Evolutionary conservation across 768 basidiomycete genomes (phyloP), one percentile per base, ranked within the genome.

Genomic region (Amanita polypyramis): DNA sequence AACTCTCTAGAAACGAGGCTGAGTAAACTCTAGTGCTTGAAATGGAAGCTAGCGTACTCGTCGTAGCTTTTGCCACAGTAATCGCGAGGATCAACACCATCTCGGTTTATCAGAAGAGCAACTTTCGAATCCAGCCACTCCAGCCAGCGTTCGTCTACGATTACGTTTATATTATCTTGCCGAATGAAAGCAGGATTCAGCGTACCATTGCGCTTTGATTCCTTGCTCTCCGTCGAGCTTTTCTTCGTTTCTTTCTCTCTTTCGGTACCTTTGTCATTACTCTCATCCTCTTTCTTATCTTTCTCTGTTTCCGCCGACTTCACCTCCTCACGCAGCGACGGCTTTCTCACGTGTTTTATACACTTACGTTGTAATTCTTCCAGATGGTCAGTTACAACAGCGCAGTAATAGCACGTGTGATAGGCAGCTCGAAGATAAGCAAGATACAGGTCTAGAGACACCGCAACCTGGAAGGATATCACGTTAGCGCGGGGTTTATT

Each of bases 321-420:
- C 51, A 75, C 60, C 63, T 83, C 82, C 55, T 83, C 80, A 56
- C 76, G 67, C 52, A 73, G 75, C 58, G 83, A 59, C 34, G 86
- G 78, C 63, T 82, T 84, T 66, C 95, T 79, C 54, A 86, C 73
- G 69, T 99, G 96, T 70, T 82, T 82, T 57, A 96, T 71, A 74
- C 95, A 97, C 70, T 92, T 91, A 62, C 91, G 80, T 65, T 92
- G 84, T 58, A 99, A 75, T 72, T 96, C 92, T 69, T 99, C 96
- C 64, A 86, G 68, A 70, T 92, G 92, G 69, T 95, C 85, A 63
- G 83, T 85, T 56, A 89, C 79, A 62, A 90, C 82, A 58, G 85
- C 83, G 74, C 96, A 99, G 70, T 99, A 99, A 69, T 95, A 99
- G 78, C 96, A 96, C 60, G 89, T 82, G 76, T 91, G 77, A 67